Base-by-base conservation (phyloP, 176 grass and related monocot genomes). In the Lolium rigidum region DNA sequence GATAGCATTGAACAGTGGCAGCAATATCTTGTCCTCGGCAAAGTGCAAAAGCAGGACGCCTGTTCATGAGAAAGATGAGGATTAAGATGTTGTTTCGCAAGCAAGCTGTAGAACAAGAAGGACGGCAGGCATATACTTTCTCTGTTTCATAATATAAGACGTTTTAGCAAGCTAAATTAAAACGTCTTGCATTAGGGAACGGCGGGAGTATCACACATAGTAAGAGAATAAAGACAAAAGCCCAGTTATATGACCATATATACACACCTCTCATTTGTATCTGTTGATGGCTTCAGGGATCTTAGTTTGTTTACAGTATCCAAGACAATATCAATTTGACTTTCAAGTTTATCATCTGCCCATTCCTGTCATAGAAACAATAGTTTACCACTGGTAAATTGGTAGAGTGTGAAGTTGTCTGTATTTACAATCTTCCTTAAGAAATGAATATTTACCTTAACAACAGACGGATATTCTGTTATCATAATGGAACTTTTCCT, bases 401-500 rank as follows among this genome's bases (percentile, higher is more conserved):
- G 55, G 18, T 78, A 59, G 11, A 49, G 76, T 65, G 71, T 66
- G n/a, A 79, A 54, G 1, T 84, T 74, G 2, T 59, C 9, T 59
- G 48, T n/a, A 68, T 56, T 83, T 54, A 15, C 1, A 17, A 35
- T 54, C 4, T 54, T 78, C 16, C 80, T 66, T 14, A 74, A 10
- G 31, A 69, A 9, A 2, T 0, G 5, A 16, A 31, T 22, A 41
- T 17, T 17, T 93, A 97, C 95, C 87, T 93, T 88, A 79, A 90
- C 70, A 83, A 87, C 54, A 77, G 93, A 91, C 61, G 95, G 95
- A 81, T 95, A 98, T 49, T 98, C 93, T 66, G 95, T 93, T 69
- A 95, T 80, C 95, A 98, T 95, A 64, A 98, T 95, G 15, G 92
- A 95, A 72, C 85, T 83, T 79, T 88, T 93, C 80, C 85, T 95